Percentiles rank a stretch among this genome's conserved stretches.
Conservation (phyloP, 2,329 filamentous ascomycete species). For the Pseudocercospora vitis region DNA sequence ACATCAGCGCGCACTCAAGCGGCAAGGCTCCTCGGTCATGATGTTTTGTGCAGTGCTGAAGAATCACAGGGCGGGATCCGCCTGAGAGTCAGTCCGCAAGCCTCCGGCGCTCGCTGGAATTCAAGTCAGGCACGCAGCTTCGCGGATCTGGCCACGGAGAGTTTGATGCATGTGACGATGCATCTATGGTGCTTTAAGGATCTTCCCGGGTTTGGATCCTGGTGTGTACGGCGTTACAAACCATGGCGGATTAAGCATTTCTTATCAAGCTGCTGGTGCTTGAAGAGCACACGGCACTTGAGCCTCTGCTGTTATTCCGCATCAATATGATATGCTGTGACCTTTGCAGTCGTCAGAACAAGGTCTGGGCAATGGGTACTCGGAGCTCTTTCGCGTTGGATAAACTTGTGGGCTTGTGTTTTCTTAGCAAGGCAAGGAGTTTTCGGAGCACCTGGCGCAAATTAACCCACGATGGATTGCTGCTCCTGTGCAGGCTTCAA, state of each 20-base stretch:
- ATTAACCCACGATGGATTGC: neutral
- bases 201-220: constrained; percentile 15
- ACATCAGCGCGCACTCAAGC: constrained; percentile 27
- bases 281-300: constrained; percentile 2
- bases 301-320: constrained; percentile 11
- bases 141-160: constrained; percentile 16
- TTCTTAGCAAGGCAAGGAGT: constrained; percentile 14
- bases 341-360: constrained; percentile 10
- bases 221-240: constrained; percentile 22
- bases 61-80: constrained; percentile 14
- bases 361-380: constrained; percentile 15
- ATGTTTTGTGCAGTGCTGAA: constrained; percentile 21
- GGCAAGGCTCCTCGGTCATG: constrained; percentile 38
- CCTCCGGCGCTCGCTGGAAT: constrained; percentile 22
- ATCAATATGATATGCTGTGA: constrained; percentile 12
- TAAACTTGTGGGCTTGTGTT: constrained; percentile 7
- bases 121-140: constrained; percentile 9
- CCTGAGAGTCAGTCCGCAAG: constrained; percentile 11
- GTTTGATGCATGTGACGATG: constrained; percentile 14
- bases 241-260: constrained; percentile 18
- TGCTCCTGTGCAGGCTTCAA: constrained; percentile 8
- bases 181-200: constrained; percentile 20
- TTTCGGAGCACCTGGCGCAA: constrained; percentile 4
- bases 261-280: constrained; percentile 2
- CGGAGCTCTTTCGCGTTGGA: constrained; percentile 14